Conservation (phyloP, 805 yeast genomes). For the Zygotorulaspora chibaensis region DNA sequence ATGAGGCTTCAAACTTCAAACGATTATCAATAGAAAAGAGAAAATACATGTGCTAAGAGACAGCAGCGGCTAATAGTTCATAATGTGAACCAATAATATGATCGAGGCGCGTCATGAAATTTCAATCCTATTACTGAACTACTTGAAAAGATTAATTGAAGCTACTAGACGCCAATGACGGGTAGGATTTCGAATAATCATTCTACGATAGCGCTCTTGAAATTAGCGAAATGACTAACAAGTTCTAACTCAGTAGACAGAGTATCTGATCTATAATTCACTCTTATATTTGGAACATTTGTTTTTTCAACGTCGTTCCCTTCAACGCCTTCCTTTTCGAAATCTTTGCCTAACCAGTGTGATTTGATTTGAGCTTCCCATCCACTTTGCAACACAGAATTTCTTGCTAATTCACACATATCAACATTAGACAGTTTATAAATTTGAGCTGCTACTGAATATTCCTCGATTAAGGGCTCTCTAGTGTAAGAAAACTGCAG, state of each 20-base stretch:
- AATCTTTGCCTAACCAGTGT: conserved; percentile 86
- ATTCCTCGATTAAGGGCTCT: conserved; percentile 96
- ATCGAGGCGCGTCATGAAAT: no score
- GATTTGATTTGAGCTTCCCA: conserved; percentile 81
- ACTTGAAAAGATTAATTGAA: not conserved
- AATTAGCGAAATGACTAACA: conserved; percentile 51
- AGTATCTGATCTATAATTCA: conserved; percentile 80
- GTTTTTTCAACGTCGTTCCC: conserved; percentile 92
- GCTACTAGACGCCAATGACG: not conserved
- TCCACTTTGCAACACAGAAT: conserved; percentile 91
- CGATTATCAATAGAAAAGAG: not conserved
- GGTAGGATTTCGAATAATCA: not conserved
- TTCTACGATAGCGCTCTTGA: conserved; percentile 11
- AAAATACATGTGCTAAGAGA: not conserved
- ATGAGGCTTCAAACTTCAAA: not conserved
- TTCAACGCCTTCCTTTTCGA: conserved; percentile 53
- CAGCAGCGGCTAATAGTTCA: no score
- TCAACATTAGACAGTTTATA: conserved; percentile 92
- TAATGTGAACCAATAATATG: not conserved
- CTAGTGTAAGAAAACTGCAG: conserved; percentile 94
- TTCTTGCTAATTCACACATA: conserved; percentile 93
- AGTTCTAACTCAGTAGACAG: conserved; percentile 65
- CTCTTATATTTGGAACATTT: conserved; percentile 88
- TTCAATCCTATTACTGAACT: no score
- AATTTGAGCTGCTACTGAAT: conserved; percentile 96